Evolutionary conservation across 192 early-diverging fungal species (phyloP), one percentile per base, ranked within the genome.

Genomic region (Dimargaris cristalligena): DNA sequence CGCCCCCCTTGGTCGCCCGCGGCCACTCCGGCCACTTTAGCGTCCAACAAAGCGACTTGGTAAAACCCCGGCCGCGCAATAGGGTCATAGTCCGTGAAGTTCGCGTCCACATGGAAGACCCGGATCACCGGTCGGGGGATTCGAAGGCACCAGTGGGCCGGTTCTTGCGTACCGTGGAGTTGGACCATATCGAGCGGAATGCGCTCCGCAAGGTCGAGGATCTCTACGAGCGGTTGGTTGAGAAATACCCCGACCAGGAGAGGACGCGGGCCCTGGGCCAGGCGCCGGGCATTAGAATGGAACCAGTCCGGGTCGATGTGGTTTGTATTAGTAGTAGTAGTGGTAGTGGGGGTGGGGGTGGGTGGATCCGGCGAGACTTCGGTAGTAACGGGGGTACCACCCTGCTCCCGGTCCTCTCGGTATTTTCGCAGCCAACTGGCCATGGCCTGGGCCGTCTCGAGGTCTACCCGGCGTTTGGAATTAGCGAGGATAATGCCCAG

Each of bases 401-500:
- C 22, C 29, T 35, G 48, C 20, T 44, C 18, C 35, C 28, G 14
- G 20, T 22, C 6, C 4, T 47, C 38, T 25, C 50, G 52, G 11
- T 44, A 67, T 16, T 41, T 58, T 73, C 68, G 18, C 75, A 67
- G 28, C 97, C 76, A 16, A 79, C 80, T 62, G 22, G 89, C 83
- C 66, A 99, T 93, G 49, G 71, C 72, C 28, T 78, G 70, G 0
- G 90, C 92, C 0, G 47, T 67, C 8, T 69, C 75, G 11, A 82
- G 34, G 22, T 74, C 73, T 14, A 99, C 85, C 59, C 85, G 74
- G 23, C 97, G 80, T 46, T 81, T 82, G 3, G 86, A 87, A 16
- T 81, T 78, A 9, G 88, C 93, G 78, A 96, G 95, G 48, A 97
- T 96, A 63, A 99, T 76, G 2, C 97, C 94, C 57, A 99, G 80